These are phyloP conservation scores for Metschnikowia aberdeeniae DNA, from an alignment of 805 yeast genomes.

Conservation along the genomic window DNA sequence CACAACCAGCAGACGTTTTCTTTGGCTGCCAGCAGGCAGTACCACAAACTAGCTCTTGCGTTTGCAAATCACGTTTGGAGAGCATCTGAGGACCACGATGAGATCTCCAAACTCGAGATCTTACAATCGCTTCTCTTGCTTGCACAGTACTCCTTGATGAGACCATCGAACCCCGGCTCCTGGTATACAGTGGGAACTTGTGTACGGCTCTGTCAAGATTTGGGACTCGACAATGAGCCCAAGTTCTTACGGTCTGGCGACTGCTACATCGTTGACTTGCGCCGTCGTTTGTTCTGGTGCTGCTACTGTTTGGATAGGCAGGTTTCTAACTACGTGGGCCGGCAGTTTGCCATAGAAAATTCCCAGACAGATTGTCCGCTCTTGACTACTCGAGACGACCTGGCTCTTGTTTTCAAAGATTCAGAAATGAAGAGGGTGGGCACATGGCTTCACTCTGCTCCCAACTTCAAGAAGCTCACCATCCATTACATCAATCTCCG, in stretches of 20 bases:
- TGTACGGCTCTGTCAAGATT: slow-evolving; percentile 15
- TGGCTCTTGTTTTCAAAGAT: background rate
- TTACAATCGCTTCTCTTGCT: slow-evolving; percentile 16
- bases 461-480: slow-evolving; percentile 4
- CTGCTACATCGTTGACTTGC: slow-evolving; percentile 7
- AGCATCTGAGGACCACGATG: background rate
- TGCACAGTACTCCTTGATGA: slow-evolving; percentile 18
- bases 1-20: slow-evolving; percentile 15
- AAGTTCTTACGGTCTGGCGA: slow-evolving; percentile 1
- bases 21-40: slow-evolving; percentile 5
- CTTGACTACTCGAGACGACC: slow-evolving; percentile 7
- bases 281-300: slow-evolving; percentile 12
- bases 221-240: slow-evolving; percentile 14
- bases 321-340: slow-evolving; percentile 9
- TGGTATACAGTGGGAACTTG: slow-evolving; percentile 19
- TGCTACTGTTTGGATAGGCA: slow-evolving; percentile 11
- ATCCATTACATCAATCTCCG: slow-evolving; percentile 9
- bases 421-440: background rate
- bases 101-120: slow-evolving; percentile 13
- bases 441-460: background rate
- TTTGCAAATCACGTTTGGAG: slow-evolving; percentile 13
- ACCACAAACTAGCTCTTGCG: slow-evolving; percentile 11
- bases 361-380: slow-evolving; percentile 8
- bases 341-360: slow-evolving; percentile 8
- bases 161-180: slow-evolving; percentile 19